Percentiles rank a stretch among this genome's conserved stretches.
phyloP scores from a whole-genome alignment of 495 filamentous ascomycete genomes.

The Hypoxylon trugodes region DNA sequence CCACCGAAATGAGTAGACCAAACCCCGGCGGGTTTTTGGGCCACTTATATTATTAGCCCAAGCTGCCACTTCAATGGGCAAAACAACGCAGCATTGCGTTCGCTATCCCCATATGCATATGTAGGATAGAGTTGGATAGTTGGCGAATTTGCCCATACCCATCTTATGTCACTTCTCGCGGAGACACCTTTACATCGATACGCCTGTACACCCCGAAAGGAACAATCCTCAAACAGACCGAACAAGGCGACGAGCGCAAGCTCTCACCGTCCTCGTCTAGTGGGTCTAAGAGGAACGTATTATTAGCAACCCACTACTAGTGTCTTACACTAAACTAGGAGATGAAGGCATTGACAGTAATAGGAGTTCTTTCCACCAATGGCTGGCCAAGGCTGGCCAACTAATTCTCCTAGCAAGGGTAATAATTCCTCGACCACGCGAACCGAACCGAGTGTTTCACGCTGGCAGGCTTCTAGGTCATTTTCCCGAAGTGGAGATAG shows the following conservation, averaged over 20 bases:
- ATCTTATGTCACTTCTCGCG: no score
- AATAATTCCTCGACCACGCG: constrained; percentile 13
- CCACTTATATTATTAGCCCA: constrained; percentile 37
- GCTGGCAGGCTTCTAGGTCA: constrained; percentile 16
- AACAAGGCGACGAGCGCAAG: neutral
- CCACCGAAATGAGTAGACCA: constrained; percentile 27
- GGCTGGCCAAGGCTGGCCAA: neutral
- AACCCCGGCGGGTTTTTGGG: constrained; percentile 20
- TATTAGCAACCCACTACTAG: constrained; percentile 7
- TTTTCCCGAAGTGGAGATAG: constrained; percentile 31
- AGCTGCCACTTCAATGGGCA: constrained; percentile 29
- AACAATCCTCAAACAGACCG: constrained; percentile 10
- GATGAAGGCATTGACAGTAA: constrained; percentile 1
- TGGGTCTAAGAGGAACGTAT: constrained; percentile 11
- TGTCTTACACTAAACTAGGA: no score
- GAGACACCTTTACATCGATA: constrained; percentile 1
- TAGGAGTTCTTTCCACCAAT: constrained; percentile 40
- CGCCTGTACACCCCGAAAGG: neutral
- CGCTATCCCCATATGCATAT: constrained; percentile 15
- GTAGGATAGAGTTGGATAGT: constrained; percentile 17
- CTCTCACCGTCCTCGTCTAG: constrained; percentile 10
- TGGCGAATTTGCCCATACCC: constrained; percentile 26
- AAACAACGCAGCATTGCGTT: constrained; percentile 34
- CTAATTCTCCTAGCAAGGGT: constrained; percentile 10
- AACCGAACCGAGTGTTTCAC: constrained; percentile 32